Conservation (phyloP, 805 yeast genomes). For the Saturnispora saitoi region DNA sequence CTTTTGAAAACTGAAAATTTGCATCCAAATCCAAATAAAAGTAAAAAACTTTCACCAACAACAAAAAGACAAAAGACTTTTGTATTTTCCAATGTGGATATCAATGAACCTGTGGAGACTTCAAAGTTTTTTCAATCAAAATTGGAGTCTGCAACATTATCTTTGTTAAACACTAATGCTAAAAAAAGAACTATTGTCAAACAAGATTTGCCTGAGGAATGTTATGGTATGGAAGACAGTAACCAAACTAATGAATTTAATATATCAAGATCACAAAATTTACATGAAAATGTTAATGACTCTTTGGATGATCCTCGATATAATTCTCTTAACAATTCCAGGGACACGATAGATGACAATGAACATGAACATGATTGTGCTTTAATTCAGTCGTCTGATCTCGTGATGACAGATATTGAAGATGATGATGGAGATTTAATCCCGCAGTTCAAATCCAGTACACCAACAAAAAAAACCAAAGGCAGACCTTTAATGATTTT, state of each 20-base stretch:
- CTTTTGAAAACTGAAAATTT: background rate
- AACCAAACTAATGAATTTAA: slow-evolving; percentile 4
- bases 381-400: slow-evolving; percentile 7
- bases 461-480: slow-evolving; percentile 4
- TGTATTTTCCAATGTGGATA: slow-evolving; percentile 11
- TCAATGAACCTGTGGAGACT: background rate
- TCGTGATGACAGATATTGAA: slow-evolving; percentile 7
- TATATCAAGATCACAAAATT: background rate
- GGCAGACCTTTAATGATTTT: background rate
- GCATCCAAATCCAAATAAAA: background rate
- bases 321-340: background rate
- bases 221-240: slow-evolving; percentile 11
- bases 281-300: background rate
- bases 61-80: slow-evolving; percentile 23
- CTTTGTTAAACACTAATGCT: slow-evolving; percentile 1
- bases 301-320: background rate
- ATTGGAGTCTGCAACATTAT: slow-evolving; percentile 16
- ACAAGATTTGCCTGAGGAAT: slow-evolving; percentile 4
- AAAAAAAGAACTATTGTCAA: background rate
- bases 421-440: slow-evolving; percentile 2
- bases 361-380: background rate
- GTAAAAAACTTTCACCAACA: slow-evolving; percentile 19
- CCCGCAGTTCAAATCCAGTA: slow-evolving; percentile 3
- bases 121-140: slow-evolving; percentile 3
- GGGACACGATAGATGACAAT: background rate